Evolutionary conservation across 2,329 filamentous ascomycete genomes (phyloP), one percentile per base, ranked within the genome.

Genomic region (Neurospora sp.): DNA sequence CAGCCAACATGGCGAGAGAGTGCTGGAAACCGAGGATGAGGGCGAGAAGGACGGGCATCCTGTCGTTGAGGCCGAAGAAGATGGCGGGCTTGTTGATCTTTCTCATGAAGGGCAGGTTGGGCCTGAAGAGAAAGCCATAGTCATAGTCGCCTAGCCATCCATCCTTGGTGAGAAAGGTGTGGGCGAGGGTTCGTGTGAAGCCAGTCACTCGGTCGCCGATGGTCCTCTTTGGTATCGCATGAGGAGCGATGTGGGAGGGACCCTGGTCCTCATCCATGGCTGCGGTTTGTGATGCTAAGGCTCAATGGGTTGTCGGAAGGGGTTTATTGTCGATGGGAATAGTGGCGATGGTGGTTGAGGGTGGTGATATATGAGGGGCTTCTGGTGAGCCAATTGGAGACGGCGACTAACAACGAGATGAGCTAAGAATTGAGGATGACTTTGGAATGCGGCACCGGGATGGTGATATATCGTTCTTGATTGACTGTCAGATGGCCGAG

Each of bases 71-170:
- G n/a, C 92, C 92, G 76, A 95, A 96, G 79, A 96, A 96, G 0
- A 92, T 92, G 39, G 90, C 88, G n/a, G 85, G 82, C 73, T 81
- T 80, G 40, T 79, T 78, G 5, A 81, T 76, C 78, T 86, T 88
- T 77, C 86, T 89, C 84, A 96, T 89, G 79, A 97, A 97, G 0
- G 94, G 94, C 28, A 97, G 80, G 74, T 92, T 93, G 1, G 88
- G 92, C 28, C 83, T 88, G 84, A 97, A 97, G 52, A 97, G 88
- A 77, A 93, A 96, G 41, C 79, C 91, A 85, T 97, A 97, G 84
- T 97, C 91, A 80, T 97, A 97, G 75, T 89, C 85, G 72, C 94
- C 94, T 69, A 97, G 80, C 36, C 97, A 85, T 12, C 94, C 94
- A 1, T 93, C 86, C 72, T 83, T 89, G 66, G 86, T 88, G 69